Evolutionary conservation across 768 basidiomycete genomes (phyloP).

Genomic region (Mycena rebaudengoi): DNA sequence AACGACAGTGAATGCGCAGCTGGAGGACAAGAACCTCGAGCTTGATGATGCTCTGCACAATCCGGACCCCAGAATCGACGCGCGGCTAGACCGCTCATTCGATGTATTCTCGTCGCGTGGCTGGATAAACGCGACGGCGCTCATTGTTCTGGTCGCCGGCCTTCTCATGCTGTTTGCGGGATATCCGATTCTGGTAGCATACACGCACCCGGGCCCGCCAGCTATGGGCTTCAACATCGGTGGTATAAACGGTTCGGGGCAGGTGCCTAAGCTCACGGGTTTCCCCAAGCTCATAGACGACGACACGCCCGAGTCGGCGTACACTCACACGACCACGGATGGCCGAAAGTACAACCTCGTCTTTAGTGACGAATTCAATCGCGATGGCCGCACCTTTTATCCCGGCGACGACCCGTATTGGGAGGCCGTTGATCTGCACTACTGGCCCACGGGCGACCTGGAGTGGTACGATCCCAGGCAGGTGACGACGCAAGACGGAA

Average conservation of each 20-base stretch:
- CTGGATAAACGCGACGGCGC: constrained; percentile 79
- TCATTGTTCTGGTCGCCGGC: constrained; percentile 72
- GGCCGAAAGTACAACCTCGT: constrained; percentile 83
- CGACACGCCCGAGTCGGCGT: constrained; percentile 71
- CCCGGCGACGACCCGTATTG: constrained; percentile 76
- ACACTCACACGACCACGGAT: constrained; percentile 72
- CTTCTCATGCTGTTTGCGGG: constrained; percentile 86
- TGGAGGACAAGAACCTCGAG: constrained; percentile 89
- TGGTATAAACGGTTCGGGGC: constrained; percentile 86
- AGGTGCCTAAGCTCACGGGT: constrained; percentile 79
- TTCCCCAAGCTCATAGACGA: constrained; percentile 78
- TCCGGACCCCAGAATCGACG: constrained; percentile 80
- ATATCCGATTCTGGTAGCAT: constrained; percentile 82
- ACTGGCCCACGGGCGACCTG: constrained; percentile 66
- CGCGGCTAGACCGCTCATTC: constrained; percentile 64
- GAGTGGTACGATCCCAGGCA: constrained; percentile 70
- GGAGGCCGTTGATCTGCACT: constrained; percentile 63
- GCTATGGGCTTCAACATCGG: constrained; percentile 84
- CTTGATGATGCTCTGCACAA: constrained; percentile 92
- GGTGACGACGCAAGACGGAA: constrained; percentile 64
- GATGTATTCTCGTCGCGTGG: constrained; percentile 85
- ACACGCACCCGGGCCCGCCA: constrained; percentile 40
- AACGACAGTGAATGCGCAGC: constrained; percentile 72
- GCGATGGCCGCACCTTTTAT: constrained; percentile 72
- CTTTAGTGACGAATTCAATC: constrained; percentile 72